Conservation (phyloP, 805 yeast species). For the Candida orba region DNA sequence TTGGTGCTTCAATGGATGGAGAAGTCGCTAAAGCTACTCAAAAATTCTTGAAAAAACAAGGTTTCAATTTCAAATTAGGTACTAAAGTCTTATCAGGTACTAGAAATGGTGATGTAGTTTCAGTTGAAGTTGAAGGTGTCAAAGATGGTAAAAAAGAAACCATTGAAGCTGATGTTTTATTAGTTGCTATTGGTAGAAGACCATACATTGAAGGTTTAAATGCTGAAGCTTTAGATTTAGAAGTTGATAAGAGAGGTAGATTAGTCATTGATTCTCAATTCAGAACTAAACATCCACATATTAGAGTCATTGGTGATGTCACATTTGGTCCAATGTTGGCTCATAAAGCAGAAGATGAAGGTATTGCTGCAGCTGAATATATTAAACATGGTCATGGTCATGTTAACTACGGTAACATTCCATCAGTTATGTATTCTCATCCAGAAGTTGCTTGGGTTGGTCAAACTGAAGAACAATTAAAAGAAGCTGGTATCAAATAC, state of each 20-base stretch:
- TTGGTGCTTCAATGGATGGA: slow-evolving; percentile 98
- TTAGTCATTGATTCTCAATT: slow-evolving; percentile 90
- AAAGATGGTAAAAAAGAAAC: slow-evolving; percentile 77
- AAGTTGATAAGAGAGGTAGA: slow-evolving; percentile 87
- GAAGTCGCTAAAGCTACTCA: slow-evolving; percentile 90
- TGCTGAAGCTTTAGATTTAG: slow-evolving; percentile 84
- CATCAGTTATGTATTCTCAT: slow-evolving; percentile 98
- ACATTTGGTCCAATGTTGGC: slow-evolving; percentile 99
- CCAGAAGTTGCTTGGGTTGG: slow-evolving; percentile 99
- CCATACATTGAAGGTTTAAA: slow-evolving; percentile 89
- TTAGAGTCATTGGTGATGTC: slow-evolving; percentile 96
- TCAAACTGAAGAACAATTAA: slow-evolving; percentile 88
- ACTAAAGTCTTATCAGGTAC: slow-evolving; percentile 86
- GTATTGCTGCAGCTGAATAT: slow-evolving; percentile 96
- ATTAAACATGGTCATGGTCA: slow-evolving; percentile 93
- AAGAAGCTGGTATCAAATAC: slow-evolving; percentile 86
- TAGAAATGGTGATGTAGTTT: slow-evolving; percentile 83
- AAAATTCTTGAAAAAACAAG: slow-evolving; percentile 90
- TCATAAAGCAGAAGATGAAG: slow-evolving; percentile 99
- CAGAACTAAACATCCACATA: slow-evolving; percentile 87
- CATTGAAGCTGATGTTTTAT: slow-evolving; percentile 83
- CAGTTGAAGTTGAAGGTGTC: slow-evolving; percentile 81
- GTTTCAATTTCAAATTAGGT: slow-evolving; percentile 84
- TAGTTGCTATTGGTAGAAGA: slow-evolving; percentile 98
- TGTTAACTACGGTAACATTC: slow-evolving; percentile 96